A percentile compares a stretch with the other conserved stretches of the same genome.
These are phyloP conservation scores for Cyanidioschyzon merolae DNA, from an alignment of 23 red algal species.

Conservation along the genomic window DNA sequence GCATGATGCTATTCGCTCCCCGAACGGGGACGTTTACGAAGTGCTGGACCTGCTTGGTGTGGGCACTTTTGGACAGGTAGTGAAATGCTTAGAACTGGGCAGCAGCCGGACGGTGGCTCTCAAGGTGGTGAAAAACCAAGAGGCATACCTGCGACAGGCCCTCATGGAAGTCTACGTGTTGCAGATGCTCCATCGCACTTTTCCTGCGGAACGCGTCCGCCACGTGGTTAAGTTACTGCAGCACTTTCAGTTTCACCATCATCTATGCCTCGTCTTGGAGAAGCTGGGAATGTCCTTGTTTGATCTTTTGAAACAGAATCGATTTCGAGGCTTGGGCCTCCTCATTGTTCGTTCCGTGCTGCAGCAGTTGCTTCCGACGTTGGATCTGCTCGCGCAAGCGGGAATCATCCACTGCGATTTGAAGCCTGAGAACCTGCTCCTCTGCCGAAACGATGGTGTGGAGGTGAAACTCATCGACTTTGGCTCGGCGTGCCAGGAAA, in stretches of 20 bases:
- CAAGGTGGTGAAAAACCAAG: constrained; percentile 87
- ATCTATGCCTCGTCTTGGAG: constrained; percentile 95
- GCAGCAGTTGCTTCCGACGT: constrained; percentile 70
- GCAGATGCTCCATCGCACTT: constrained; percentile 42
- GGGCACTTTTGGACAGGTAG: constrained; percentile 80
- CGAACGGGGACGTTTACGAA: constrained; percentile 33
- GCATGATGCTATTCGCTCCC: constrained; percentile 43
- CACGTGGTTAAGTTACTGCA: constrained; percentile 68
- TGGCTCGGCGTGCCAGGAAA: constrained; percentile 64
- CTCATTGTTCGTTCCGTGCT: constrained; percentile 63
- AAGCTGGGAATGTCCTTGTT: constrained; percentile 68
- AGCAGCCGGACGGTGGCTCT: constrained; percentile 58
- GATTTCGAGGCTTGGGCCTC: constrained; percentile 63
- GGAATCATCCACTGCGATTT: constrained; percentile 94
- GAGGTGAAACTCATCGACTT: constrained; percentile 95
- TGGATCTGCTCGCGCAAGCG: constrained; percentile 45
- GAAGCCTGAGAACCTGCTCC: constrained; percentile 95
- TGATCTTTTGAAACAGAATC: constrained; percentile 65
- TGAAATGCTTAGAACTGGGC: constrained; percentile 52
- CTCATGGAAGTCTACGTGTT: constrained; percentile 69
- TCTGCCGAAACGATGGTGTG: constrained; percentile 39
- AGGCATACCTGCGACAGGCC: constrained; percentile 68
- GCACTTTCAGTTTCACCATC: constrained; percentile 81
- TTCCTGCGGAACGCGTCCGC: constrained; percentile 40
- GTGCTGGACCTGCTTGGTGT: constrained; percentile 65